Conservation (phyloP, 1,284 basidiomycete genomes). For the Trametes versicolor region DNA sequence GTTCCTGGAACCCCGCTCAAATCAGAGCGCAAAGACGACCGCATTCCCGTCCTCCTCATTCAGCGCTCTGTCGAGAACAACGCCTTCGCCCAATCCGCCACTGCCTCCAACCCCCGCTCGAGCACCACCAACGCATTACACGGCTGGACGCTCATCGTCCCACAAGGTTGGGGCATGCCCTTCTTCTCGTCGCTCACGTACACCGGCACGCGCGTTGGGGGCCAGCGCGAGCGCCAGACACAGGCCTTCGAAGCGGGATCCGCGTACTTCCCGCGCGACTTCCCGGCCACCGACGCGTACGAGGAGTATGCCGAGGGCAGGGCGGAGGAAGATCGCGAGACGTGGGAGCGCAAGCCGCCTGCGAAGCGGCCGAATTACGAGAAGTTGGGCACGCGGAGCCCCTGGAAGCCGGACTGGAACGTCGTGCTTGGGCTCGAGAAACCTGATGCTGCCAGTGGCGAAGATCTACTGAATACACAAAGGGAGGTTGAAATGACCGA, state of each 20-base stretch:
- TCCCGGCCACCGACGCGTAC: conserved; percentile 66
- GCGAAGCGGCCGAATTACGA: conserved; percentile 84
- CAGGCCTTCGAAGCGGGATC: conserved; percentile 84
- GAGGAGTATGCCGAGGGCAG: conserved; percentile 56
- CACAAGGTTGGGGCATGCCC: conserved; percentile 89
- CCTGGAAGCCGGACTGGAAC: conserved; percentile 83
- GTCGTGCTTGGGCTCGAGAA: conserved; percentile 63
- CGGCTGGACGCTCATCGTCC: conserved; percentile 88
- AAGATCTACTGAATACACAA: conserved; percentile 63
- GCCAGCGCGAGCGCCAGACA: conserved; percentile 79
- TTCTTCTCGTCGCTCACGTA: conserved; percentile 84
- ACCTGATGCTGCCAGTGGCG: conserved; percentile 26
- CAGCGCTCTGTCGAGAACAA: conserved; percentile 73
- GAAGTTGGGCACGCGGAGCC: conserved; percentile 71
- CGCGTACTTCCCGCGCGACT: conserved; percentile 86
- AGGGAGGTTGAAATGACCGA: conserved; percentile 44
- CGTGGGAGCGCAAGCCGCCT: conserved; percentile 86
- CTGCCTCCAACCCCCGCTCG: conserved; percentile 32
- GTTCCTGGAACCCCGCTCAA: conserved; percentile 80
- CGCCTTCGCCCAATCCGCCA: conserved; percentile 35
- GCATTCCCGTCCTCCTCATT: conserved; percentile 83
- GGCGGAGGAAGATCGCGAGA: conserved; percentile 60
- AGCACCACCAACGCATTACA: conserved; percentile 57
- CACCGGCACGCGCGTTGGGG: conserved; percentile 84
- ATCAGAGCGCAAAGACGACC: conserved; percentile 77